Evolutionary conservation across 768 basidiomycete species (phyloP).

Genomic region (Xanthoconium purpureum): DNA sequence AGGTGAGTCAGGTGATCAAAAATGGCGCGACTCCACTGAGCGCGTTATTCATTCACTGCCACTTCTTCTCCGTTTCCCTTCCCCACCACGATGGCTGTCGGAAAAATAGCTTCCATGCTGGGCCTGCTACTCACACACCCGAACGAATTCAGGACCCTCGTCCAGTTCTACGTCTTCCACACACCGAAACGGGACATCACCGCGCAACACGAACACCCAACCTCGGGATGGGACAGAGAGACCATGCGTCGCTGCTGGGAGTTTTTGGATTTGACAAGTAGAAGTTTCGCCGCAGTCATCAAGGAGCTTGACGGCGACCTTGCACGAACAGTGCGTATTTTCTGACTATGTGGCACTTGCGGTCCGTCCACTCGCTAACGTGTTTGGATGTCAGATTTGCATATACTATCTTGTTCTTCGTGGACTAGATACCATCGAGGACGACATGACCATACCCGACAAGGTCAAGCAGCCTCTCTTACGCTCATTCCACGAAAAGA

Average conservation of each 20-base stretch:
- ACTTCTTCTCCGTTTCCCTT: neutral
- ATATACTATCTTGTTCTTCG: slow-evolving; percentile 93
- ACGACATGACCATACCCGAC: slow-evolving; percentile 95
- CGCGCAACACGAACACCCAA: slow-evolving; percentile 63
- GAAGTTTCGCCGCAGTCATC: slow-evolving; percentile 90
- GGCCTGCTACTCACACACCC: slow-evolving; percentile 74
- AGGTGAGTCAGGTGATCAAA: slow-evolving; percentile 8
- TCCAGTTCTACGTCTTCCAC: slow-evolving; percentile 83
- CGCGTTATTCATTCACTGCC: too few relatives aligned
- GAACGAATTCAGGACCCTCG: slow-evolving; percentile 74
- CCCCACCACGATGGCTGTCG: slow-evolving; percentile 40
- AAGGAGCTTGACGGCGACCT: slow-evolving; percentile 96
- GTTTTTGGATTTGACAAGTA: slow-evolving; percentile 82
- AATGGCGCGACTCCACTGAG: slow-evolving; percentile 9
- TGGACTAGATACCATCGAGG: slow-evolving; percentile 95
- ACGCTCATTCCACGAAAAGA: slow-evolving; percentile 75
- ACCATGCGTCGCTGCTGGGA: slow-evolving; percentile 90
- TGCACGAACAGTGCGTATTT: slow-evolving; percentile 74
- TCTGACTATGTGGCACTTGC: too few relatives aligned
- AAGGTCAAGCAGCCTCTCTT: slow-evolving; percentile 82
- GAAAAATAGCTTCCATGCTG: slow-evolving; percentile 53
- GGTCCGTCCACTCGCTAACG: neutral
- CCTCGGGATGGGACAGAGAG: slow-evolving; percentile 83
- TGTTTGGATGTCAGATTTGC: slow-evolving; percentile 61
- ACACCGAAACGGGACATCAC: slow-evolving; percentile 82